These are phyloP conservation scores for Colletotrichum scovillei DNA, from an alignment of 2,329 filamentous ascomycete species.

Conservation along the genomic window DNA sequence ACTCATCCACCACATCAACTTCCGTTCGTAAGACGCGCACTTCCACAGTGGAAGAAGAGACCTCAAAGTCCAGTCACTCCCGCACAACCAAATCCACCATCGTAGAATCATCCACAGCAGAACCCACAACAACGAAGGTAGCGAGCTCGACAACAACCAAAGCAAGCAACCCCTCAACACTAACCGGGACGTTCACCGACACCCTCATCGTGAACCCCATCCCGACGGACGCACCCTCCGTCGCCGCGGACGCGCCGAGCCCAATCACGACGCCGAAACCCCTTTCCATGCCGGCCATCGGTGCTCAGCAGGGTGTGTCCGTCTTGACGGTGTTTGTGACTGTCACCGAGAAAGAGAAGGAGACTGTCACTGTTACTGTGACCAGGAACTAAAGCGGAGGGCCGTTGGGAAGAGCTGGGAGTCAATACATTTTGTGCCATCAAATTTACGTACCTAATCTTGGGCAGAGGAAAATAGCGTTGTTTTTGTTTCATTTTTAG, in stretches of 20 bases:
- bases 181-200: conserved; percentile 19
- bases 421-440: neutral
- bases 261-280: neutral
- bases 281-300: neutral
- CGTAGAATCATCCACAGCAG: neutral
- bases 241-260: neutral
- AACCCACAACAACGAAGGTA: neutral
- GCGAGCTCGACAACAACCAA: neutral
- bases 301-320: neutral
- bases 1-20: conserved; percentile 29
- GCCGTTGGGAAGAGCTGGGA: too few species aligned
- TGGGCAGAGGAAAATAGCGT: conserved; percentile 7
- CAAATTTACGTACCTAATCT: neutral
- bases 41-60: conserved; percentile 1
- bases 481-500: neutral
- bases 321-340: conserved; percentile 49
- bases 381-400: neutral
- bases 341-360: conserved; percentile 44
- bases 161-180: neutral
- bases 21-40: conserved; percentile 6
- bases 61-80: neutral
- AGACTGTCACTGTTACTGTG: conserved; percentile 38
- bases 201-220: conserved; percentile 28
- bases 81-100: neutral
- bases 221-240: conserved; percentile 12